Percentiles rank a stretch among this genome's conserved stretches.
phyloP scores from a whole-genome alignment of 164 flowering plant species.

The Sextonia rubra region DNA sequence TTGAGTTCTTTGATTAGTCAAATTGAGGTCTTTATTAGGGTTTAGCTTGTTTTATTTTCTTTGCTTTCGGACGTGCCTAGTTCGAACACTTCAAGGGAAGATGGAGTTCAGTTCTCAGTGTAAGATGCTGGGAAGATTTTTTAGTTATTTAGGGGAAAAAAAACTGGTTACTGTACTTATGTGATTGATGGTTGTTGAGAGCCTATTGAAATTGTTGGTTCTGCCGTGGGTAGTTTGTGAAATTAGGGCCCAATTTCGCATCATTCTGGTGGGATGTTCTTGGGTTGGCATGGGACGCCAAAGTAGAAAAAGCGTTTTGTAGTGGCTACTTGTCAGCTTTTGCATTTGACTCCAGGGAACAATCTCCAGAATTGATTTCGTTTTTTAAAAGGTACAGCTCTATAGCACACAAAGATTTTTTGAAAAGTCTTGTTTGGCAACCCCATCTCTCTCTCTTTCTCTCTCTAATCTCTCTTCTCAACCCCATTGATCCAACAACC shows the following conservation, averaged over 20 bases:
- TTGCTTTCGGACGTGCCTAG: neutral
- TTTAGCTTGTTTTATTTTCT: neutral
- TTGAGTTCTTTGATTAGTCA: neutral
- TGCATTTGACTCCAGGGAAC: too few species aligned
- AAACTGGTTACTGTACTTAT: too few species aligned
- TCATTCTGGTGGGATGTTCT: too few species aligned
- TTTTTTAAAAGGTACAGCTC: neutral
- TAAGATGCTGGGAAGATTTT: neutral
- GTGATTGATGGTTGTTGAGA: neutral
- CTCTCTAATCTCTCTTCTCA: too few species aligned
- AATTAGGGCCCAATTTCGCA: neutral
- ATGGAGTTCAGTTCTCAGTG: conserved; percentile 8
- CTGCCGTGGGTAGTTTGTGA: neutral
- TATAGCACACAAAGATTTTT: neutral
- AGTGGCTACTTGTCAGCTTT: neutral
- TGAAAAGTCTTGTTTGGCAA: neutral
- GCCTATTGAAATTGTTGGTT: neutral
- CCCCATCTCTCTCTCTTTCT: neutral
- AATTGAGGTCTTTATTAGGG: neutral
- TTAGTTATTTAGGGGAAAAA: neutral
- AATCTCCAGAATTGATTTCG: too few species aligned
- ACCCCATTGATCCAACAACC: neutral
- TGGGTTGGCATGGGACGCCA: neutral
- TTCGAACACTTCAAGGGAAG: conserved; percentile 7
- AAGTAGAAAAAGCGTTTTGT: neutral